phyloP scores from a whole-genome alignment of 2,329 filamentous ascomycete genomes.

The Cladosporium velox region DNA sequence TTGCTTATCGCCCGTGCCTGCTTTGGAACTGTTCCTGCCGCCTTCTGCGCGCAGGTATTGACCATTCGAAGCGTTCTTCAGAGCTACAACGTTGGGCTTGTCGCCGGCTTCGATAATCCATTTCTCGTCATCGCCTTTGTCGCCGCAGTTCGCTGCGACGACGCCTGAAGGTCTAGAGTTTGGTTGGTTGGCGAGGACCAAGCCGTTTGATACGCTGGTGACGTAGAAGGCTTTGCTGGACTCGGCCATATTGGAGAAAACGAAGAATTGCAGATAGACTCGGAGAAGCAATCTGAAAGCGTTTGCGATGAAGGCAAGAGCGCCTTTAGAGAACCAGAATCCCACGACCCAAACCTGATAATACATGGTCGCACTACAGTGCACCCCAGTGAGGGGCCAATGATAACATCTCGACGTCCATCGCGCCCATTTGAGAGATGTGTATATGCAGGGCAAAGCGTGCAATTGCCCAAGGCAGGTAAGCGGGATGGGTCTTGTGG shows the following conservation, averaged over 20 bases:
- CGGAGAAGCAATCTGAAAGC: neutral
- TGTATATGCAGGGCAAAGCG: neutral
- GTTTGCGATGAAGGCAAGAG: neutral
- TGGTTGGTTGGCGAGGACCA: neutral
- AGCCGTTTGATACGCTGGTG: constrained; percentile 3
- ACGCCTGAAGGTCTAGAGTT: constrained; percentile 9
- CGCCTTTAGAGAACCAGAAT: neutral
- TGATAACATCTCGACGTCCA: neutral
- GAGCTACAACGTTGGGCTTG: neutral
- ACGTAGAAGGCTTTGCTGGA: constrained; percentile 5
- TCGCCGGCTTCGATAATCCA: constrained; percentile 10
- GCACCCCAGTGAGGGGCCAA: neutral
- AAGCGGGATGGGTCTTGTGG: neutral
- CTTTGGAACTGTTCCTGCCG: neutral
- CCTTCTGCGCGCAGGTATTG: constrained; percentile 3
- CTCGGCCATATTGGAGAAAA: neutral
- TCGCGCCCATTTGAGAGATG: neutral
- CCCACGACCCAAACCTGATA: neutral
- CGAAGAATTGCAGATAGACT: neutral
- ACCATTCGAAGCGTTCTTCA: constrained; percentile 1
- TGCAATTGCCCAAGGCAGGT: neutral
- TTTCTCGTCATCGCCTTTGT: neutral
- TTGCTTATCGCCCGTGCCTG: constrained; percentile 3
- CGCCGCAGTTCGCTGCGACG: neutral
- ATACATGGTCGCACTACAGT: neutral